Evolutionary conservation across 441 rosid genomes (phyloP), one percentile per base, ranked within the genome.

Genomic region (Macaranga tanarius): DNA sequence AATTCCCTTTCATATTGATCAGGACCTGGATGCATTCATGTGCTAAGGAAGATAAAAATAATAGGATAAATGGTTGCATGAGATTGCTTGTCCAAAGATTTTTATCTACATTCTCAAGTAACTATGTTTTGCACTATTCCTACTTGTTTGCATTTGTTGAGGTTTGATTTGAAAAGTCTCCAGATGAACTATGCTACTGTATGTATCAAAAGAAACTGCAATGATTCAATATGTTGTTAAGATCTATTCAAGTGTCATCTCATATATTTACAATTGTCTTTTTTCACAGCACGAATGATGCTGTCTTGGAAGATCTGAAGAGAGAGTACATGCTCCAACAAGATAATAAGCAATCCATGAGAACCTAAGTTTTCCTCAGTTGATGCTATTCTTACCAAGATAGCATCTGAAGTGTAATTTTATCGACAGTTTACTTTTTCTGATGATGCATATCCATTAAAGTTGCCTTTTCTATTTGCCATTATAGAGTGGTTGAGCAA

Each of bases 241-340:
- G 48, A 20, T 54, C n/a, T 26, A 7, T 64, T 47, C 13, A 68
- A 19, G 10, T 5, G 47, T 40, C 64, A 5, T 23, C 4, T 74
- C 34, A 17, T 12, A 48, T 48, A 12, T 3, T 61, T 0, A 3
- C 61, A 34, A 4, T 34, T 34, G 17, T 58, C 54, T 47, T 52
- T 71, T 70, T 50, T 77, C 54, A 77, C 86, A 92, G 97, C 84
- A 90, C 97, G 44, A 90, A 89, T 73, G 96, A 89, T 67, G 75
- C 73, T 6, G 86, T 92, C 64, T 79, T 92, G 86, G 97, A 90
- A 79, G 87, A 90, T 67, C 87, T 92, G 97, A 92, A 92, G 84
- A 86, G 59, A 78, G 90, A 84, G 54, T 92, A 90, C 81, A 80
- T 74, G 85, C 83, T 85, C 62, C 88, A 88, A 73, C 85, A 90